phyloP scores from a whole-genome alignment of 2,329 filamentous ascomycete genomes.

The Coniochaeta prunicola region DNA sequence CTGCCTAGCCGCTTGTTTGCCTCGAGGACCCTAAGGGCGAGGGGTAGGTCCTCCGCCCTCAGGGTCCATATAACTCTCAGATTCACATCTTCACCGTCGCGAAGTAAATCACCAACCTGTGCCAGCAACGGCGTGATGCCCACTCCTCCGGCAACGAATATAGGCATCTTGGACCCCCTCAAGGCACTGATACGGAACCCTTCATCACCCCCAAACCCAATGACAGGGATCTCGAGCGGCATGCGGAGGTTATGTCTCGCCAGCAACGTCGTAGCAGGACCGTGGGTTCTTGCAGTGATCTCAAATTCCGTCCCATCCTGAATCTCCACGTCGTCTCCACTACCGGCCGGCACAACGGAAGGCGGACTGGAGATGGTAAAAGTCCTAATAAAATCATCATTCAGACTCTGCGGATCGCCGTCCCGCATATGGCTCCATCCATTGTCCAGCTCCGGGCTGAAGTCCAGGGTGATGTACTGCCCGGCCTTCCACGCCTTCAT shows the following conservation, averaged over 20 bases:
- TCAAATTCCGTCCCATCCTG: conserved; percentile 47
- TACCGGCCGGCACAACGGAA: conserved; percentile 18
- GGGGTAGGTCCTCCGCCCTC: conserved; percentile 48
- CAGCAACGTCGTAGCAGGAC: conserved; percentile 59
- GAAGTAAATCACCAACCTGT: conserved; percentile 47
- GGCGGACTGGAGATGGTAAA: conserved; percentile 70
- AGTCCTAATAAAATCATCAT: conserved; percentile 77
- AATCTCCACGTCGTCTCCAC: conserved; percentile 13
- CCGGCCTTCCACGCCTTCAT: conserved; percentile 52
- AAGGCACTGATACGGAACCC: conserved; percentile 28
- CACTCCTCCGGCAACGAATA: conserved; percentile 72
- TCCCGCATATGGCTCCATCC: conserved; percentile 83
- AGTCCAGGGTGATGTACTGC: conserved; percentile 72
- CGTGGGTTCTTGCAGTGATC: conserved; percentile 64
- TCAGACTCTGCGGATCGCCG: conserved; percentile 69
- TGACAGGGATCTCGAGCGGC: conserved; percentile 56
- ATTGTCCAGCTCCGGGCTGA: conserved; percentile 57
- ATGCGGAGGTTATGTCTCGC: conserved; percentile 47
- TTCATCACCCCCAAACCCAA: conserved; percentile 64
- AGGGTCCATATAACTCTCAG: conserved; percentile 65
- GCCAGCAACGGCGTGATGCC: conserved; percentile 78
- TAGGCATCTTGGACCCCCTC: conserved; percentile 23
- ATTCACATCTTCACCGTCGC: conserved; percentile 16
- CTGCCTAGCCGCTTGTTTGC: conserved; percentile 41
- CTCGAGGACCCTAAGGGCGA: conserved; percentile 54